Base-by-base conservation (phyloP, 2,329 filamentous ascomycete species). In the Huntiella savannae region DNA sequence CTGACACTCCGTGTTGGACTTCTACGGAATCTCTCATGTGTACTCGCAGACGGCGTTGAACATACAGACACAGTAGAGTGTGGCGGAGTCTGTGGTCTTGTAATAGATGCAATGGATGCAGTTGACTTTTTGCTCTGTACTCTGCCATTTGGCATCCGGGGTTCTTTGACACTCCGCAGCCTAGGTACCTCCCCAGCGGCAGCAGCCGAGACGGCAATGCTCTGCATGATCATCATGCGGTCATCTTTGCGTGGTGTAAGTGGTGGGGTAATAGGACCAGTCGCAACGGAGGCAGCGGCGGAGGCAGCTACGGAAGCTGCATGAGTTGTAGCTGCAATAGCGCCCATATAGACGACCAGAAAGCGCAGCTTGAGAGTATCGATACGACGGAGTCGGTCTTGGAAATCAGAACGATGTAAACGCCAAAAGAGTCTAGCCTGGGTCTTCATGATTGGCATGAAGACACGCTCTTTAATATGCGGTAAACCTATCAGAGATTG, bases 311-410 rank as follows among this genome's bases (percentile, higher is more conserved):
- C 35, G 13, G 43, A 39, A 11, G 48, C 44, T 45, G 49, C 57
- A 47, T 56, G 57, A 33, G 58, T 54, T 40, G 55, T 54, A 44
- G 59, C 59, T 33, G 61, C 57, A 45, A 78, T 64, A 50, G 76
- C 67, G 52, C 73, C 70, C 70, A 79, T 71, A 57, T 76, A 77
- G 34, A 76, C 65, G 33, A 77, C 72, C 32, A 79, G 60, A 55
- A 79, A 78, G 50, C 75, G 69, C 71, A 76, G 77, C 56, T 75
- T 67, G 55, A 79, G 57, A 54, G 77, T 59, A 53, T 79, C 75
- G 36, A 79, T 61, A 40, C 73, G 64, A 47, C 70, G 66, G 46
- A 78, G 62, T 44, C 70, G 67, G 52, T 75, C 71, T 56, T 76
- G 70, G 43, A 79, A 60, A 44, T 64, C 62, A 43, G 58, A 59